Evolutionary conservation across 192 early-diverging fungal species (phyloP).

Genomic region (Dispira simplex): DNA sequence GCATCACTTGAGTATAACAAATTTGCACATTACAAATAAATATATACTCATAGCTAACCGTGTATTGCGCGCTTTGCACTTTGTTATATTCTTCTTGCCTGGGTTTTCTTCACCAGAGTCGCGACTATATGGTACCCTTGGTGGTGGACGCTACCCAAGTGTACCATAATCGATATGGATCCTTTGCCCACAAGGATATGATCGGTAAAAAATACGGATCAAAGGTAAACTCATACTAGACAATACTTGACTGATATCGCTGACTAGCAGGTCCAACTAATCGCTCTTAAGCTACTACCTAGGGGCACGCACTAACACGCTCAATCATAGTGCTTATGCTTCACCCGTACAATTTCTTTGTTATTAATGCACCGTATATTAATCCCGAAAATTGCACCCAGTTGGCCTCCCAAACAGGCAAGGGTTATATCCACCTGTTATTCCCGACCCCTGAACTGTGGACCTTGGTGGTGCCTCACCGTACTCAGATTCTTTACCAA

Average conservation of each 20-base stretch:
- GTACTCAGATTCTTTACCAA: constrained; percentile 92
- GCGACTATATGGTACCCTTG: constrained; percentile 50
- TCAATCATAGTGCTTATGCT: no score
- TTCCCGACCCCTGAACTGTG: constrained; percentile 92
- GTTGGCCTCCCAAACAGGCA: constrained; percentile 38
- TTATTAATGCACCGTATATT: no score
- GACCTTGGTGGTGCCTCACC: constrained; percentile 82
- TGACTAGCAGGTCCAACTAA: no score
- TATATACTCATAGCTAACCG: no score
- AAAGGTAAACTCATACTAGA: constrained; percentile 30
- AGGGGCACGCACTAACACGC: no score
- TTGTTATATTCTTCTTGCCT: no score
- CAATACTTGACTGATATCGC: no score
- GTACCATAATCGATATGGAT: constrained; percentile 68
- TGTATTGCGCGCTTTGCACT: no score
- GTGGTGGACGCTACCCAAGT: constrained; percentile 37
- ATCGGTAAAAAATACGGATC: constrained; percentile 78
- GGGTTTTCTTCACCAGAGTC: constrained; percentile 27
- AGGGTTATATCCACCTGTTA: constrained; percentile 70
- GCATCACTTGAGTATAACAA: no score
- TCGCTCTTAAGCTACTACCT: no score
- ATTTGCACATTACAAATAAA: no score
- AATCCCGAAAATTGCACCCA: constrained; percentile 13
- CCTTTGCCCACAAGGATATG: constrained; percentile 65
- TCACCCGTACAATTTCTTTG: no score